Evolutionary conservation across 2,329 filamentous ascomycete genomes (phyloP).

Genomic region (Colletotrichum gigasporum): DNA sequence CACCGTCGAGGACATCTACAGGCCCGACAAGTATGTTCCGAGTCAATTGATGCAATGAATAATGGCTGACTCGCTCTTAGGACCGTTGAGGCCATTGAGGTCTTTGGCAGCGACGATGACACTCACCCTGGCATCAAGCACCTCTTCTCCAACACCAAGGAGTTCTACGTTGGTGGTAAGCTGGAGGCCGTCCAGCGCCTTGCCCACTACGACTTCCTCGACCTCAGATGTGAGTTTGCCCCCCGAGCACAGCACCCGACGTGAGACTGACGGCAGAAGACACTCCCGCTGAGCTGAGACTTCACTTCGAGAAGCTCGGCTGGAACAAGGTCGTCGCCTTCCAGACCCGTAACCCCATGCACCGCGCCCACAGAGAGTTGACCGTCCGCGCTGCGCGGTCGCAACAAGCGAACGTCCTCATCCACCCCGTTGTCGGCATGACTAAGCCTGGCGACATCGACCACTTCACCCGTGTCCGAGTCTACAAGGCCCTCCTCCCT

Average conservation of each 20-base stretch:
- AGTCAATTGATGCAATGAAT: slow-evolving; percentile 61
- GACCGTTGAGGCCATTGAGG: slow-evolving; percentile 88
- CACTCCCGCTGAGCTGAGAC: slow-evolving; percentile 91
- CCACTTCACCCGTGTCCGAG: slow-evolving; percentile 98
- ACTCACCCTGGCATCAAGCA: slow-evolving; percentile 94
- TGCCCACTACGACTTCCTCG: slow-evolving; percentile 99
- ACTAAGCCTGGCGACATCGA: slow-evolving; percentile 99
- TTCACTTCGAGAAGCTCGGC: slow-evolving; percentile 99
- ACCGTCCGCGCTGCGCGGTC: slow-evolving; percentile 96
- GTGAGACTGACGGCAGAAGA: slow-evolving; percentile 59
- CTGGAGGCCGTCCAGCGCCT: slow-evolving; percentile 93
- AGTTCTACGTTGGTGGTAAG: slow-evolving; percentile 96
- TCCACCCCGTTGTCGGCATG: slow-evolving; percentile 97
- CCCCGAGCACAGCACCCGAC: not conserved
- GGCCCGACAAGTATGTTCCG: slow-evolving; percentile 85
- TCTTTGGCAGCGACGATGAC: slow-evolving; percentile 91
- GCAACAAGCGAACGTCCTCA: slow-evolving; percentile 97
- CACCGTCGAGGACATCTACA: slow-evolving; percentile 95
- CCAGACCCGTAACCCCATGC: slow-evolving; percentile 99
- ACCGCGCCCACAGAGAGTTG: slow-evolving; percentile 96
- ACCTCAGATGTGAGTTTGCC: slow-evolving; percentile 80
- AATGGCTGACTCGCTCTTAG: slow-evolving; percentile 51
- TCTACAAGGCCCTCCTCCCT: slow-evolving; percentile 96
- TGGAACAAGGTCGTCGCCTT: slow-evolving; percentile 98
- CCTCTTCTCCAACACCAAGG: slow-evolving; percentile 81